Percentiles rank a stretch among this genome's conserved stretches.
phyloP scores from a whole-genome alignment of 345 rosid species.

The Brassica nigra region DNA sequence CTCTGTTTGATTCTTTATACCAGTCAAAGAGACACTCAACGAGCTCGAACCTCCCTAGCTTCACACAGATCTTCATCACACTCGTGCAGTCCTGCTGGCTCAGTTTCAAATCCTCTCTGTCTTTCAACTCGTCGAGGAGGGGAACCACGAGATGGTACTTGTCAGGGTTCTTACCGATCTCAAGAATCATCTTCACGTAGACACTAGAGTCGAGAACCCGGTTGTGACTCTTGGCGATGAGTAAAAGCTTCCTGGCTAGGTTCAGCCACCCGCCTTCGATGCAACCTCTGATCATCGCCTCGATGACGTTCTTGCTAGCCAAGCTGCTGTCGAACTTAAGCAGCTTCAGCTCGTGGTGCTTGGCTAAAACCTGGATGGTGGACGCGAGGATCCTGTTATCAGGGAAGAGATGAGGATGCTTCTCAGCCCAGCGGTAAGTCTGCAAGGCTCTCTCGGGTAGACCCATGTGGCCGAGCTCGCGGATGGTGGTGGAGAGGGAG shows the following conservation, averaged over 20 bases:
- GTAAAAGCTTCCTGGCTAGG: constrained; percentile 69
- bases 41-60: constrained; percentile 54
- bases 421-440: constrained; percentile 82
- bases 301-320: constrained; percentile 68
- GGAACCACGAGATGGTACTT: constrained; percentile 49
- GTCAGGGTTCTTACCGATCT: constrained; percentile 78
- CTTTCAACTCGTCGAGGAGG: constrained; percentile 66
- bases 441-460: constrained; percentile 79
- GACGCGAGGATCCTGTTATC: constrained; percentile 72
- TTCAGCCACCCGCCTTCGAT: constrained; percentile 64
- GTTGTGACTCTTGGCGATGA: constrained; percentile 51
- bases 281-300: constrained; percentile 81
- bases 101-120: constrained; percentile 63
- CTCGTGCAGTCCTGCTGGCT: constrained; percentile 80
- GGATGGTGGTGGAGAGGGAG: constrained; percentile 64
- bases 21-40: constrained; percentile 69
- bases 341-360: constrained; percentile 60
- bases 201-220: constrained; percentile 65
- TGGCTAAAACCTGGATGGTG: constrained; percentile 70
- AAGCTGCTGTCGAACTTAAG: constrained; percentile 56
- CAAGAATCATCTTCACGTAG: constrained; percentile 71
- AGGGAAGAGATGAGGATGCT: constrained; percentile 61
- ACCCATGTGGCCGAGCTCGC: constrained; percentile 83
- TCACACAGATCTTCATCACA: constrained; percentile 78
- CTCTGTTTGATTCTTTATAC: constrained; percentile 62